Evolutionary conservation across 2,329 filamentous ascomycete genomes (phyloP), one percentile per base, ranked within the genome.

Genomic region (Cryphonectria naterciae): DNA sequence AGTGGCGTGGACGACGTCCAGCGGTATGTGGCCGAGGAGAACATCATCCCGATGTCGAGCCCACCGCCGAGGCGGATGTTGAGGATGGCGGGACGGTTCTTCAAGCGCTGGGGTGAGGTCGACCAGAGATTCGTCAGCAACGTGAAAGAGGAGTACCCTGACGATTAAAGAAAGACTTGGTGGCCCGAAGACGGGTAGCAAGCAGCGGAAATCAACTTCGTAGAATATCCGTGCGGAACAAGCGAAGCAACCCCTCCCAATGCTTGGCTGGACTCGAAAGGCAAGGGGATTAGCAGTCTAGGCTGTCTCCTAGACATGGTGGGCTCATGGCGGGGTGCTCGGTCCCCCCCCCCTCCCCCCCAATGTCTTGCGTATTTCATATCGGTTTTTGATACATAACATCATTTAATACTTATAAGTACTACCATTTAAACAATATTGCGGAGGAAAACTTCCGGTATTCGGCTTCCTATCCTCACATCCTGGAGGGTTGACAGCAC

Each of bases 21-120:
- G 22, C 84, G 90, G 41, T 92, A 92, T 76, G 89, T 92, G 4
- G 90, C 91, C 0, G 87, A 91, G 76, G 90, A 92, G 79, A 92
- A 92, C 74, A 89, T 92, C 67, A 75, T 83, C 32, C 74, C 82
- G 8, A 77, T 86, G 22, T 71, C 73, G 13, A 82, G 81, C 7
- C 73, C 78, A 28, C 82, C 86, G 1, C 80, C 82, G 1, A 80
- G 83, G 15, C 78, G 82, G 5, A 80, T 91, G 70, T 79, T 86
- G 74, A 77, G 77, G 54, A 78, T 88, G 67, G 88, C 89, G 10
- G 90, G 90, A 0, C 86, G 85, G 72, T 87, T 89, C 76, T 92
- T 92, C 77, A 91, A 89, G 77, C 82, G 89, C 49, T 92, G 88
- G 86, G 88, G 91, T 77, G 75, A 77, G 1, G 77, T 75, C 19